Conservation (phyloP, 768 basidiomycete genomes). For the Pulveroboletus sp. region DNA sequence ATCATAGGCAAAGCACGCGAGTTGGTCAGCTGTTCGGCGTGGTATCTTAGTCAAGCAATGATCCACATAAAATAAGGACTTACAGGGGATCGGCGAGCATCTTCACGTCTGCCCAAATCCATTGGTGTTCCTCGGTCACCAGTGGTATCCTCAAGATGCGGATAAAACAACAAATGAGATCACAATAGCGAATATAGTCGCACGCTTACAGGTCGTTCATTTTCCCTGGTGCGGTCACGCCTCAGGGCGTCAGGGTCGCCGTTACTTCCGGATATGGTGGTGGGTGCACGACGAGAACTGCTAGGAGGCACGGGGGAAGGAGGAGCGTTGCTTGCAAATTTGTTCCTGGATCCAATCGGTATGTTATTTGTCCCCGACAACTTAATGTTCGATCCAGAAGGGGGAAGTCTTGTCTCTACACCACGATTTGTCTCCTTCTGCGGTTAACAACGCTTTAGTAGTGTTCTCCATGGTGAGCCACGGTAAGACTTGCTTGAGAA, state of each 20-base stretch:
- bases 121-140: slow-evolving; percentile 1
- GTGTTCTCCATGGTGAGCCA: background rate
- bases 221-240: slow-evolving; percentile 14
- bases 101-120: slow-evolving; percentile 13
- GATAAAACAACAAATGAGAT: slow-evolving; percentile 16
- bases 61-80: background rate
- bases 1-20: slow-evolving; percentile 2
- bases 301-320: background rate
- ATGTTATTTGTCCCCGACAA: slow-evolving; percentile 32
- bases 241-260: slow-evolving; percentile 19
- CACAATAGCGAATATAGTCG: background rate
- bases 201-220: slow-evolving; percentile 24
- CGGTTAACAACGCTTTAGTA: background rate
- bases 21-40: slow-evolving; percentile 6
- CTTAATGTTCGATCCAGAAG: slow-evolving; percentile 18
- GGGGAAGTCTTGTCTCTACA: slow-evolving; percentile 11
- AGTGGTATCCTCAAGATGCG: slow-evolving; percentile 6
- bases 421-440: slow-evolving; percentile 21
- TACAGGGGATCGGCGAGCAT: slow-evolving; percentile 18
- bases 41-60: background rate
- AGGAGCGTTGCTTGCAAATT: slow-evolving; percentile 12
- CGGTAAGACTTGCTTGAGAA: slow-evolving; percentile 15
- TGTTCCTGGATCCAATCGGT: slow-evolving; percentile 28
- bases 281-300: background rate
- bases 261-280: slow-evolving; percentile 12